phyloP scores from a whole-genome alignment of 371 early-diverging fungal species.

The Haplosporangium sp. region DNA sequence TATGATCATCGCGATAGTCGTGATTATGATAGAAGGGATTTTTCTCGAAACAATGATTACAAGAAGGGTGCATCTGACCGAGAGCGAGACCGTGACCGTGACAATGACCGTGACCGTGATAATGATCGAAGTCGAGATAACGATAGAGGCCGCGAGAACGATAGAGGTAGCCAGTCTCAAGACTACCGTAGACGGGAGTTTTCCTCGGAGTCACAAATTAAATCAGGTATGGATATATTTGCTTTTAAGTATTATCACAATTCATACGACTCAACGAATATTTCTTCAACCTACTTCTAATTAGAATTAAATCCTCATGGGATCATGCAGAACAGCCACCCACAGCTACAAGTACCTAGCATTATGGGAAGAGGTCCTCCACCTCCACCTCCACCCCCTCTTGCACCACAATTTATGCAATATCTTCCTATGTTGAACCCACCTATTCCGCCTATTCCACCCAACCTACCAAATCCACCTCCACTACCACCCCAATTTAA shows the following conservation, averaged over 20 bases:
- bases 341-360: neutral
- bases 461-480: slow-evolving; percentile 5
- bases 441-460: neutral
- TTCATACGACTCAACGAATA: neutral
- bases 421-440: neutral
- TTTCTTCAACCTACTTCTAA: neutral
- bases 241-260: neutral
- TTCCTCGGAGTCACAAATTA: neutral
- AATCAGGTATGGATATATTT: neutral
- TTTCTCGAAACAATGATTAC: slow-evolving; percentile 1
- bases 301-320: neutral
- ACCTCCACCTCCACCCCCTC: slow-evolving; percentile 15
- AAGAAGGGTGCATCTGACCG: slow-evolving; percentile 6
- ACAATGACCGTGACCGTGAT: slow-evolving; percentile 15
- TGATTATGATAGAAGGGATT: neutral
- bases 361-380: neutral
- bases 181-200: slow-evolving; percentile 12
- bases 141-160: neutral
- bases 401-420: neutral
- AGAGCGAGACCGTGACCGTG: slow-evolving; percentile 9
- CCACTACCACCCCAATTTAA: neutral
- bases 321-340: neutral
- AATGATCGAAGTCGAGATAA: slow-evolving; percentile 7
- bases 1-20: slow-evolving; percentile 15
- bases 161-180: neutral